Base-by-base conservation (phyloP, 495 filamentous ascomycete species). In the Chaetomidium leptoderma region DNA sequence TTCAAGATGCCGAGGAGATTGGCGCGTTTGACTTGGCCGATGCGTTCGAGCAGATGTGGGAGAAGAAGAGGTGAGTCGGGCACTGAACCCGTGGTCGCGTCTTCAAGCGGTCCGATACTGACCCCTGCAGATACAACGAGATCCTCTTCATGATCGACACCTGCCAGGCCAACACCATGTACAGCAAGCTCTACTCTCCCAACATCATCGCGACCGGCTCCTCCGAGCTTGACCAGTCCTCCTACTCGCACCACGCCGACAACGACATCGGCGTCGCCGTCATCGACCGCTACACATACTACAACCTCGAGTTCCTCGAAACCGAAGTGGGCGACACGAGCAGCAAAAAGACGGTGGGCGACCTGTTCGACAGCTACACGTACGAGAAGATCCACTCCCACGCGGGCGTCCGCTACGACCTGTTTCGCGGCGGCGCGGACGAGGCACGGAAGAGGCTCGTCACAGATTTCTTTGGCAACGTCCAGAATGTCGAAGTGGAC, bases 131-230 rank as follows among this genome's bases (percentile, higher is more conserved):
- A 66, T 91, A 91, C 69, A 90, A 97, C 64, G 93, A 98, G 71
- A 82, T 98, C 61, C 82, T 98, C 55, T 98, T 98, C 78, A 98
- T 98, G 93, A 97, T 98, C 74, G 93, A 98, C 74, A 98, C 93
- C 0, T 98, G 93, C 74, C 93, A 98, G 75, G 93, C 93, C 36
- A 98, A 98, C 65, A 98, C 93, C 13, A 96, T 98, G 89, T 98
- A 95, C 76, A 90, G 83, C 67, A 92, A 96, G 71, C 88, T 98
- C 71, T 97, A 97, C 77, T 92, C 89, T 24, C 92, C 93, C 24
- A 96, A 96, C 57, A 96, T 98, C 63, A 87, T 98, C 57, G 95
- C 95, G 2, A 98, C 93, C 0, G 93, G 93, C 8, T 92, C 88
- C 53, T 92, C 87, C 35, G 91, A 92, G 71, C 86, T 96, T 52